These are phyloP conservation scores for Raphanus sativus DNA, from an alignment of 345 rosid genomes.

Conservation along the genomic window DNA sequence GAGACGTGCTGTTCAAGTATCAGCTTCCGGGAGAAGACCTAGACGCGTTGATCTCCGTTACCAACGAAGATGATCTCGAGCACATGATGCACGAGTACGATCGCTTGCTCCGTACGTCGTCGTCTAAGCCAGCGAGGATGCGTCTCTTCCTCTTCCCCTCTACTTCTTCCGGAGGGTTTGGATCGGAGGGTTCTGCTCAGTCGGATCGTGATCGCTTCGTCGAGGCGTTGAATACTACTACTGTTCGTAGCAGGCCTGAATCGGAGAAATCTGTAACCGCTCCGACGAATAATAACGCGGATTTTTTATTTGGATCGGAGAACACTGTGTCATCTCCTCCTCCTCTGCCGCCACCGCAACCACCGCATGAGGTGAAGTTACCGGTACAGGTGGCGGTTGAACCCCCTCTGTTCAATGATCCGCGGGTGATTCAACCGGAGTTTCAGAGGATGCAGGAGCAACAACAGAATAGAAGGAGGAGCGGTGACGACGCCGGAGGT, in stretches of 20 bases:
- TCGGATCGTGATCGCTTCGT: constrained; percentile 83
- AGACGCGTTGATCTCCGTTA: constrained; percentile 91
- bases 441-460: not conserved
- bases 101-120: constrained; percentile 61
- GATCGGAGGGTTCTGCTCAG: constrained; percentile 52
- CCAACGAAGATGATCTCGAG: constrained; percentile 90
- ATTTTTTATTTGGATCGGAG: constrained; percentile 79
- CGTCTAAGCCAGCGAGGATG: constrained; percentile 83
- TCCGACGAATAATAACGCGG: constrained; percentile 48
- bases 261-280: constrained; percentile 39
- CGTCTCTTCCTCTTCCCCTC: constrained; percentile 71
- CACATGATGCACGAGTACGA: constrained; percentile 97
- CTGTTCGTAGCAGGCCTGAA: constrained; percentile 47
- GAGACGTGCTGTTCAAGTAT: constrained; percentile 68
- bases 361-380: constrained; percentile 34
- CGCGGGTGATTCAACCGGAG: constrained; percentile 40
- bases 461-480: constrained; percentile 41
- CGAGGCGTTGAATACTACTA: constrained; percentile 43
- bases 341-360: constrained; percentile 34
- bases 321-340: constrained; percentile 43
- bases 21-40: constrained; percentile 96
- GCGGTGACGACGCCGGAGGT: constrained; percentile 44
- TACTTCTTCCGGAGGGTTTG: constrained; percentile 37
- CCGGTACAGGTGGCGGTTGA: constrained; percentile 32
- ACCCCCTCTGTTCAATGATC: constrained; percentile 28